Evolutionary conservation across 441 rosid genomes (phyloP), one percentile per base, ranked within the genome.

Genomic region (Gossypium schwendimanii): DNA sequence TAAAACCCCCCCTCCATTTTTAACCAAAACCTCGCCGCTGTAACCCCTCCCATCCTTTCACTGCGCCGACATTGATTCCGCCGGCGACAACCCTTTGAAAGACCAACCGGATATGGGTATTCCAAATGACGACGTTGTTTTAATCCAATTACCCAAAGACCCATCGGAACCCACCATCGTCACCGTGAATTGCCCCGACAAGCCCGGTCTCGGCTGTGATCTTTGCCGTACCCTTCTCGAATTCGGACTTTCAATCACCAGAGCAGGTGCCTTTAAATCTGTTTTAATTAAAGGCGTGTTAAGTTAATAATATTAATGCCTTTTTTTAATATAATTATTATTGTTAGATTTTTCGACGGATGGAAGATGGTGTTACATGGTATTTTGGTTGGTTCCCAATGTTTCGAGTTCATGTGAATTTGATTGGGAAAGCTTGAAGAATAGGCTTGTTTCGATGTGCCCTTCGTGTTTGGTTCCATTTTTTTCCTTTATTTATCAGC

Each of bases 141-240:
- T 85, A 28, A 63, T 87, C 49, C 78, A 81, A 53, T 77, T n/a
- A 7, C 80, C 81, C 1, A 69, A 69, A 67, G 39, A 3, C 71
- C 71, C 80, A 26, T 77, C 77, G 57, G 85, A 81, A 55, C 83
- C 89, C 47, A 78, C 67, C 64, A 79, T 86, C 55, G 76, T 86
- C 72, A 86, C 89, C 74, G 84, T 87, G n/a, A 87, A 86, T 72
- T 87, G 91, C 9, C 89, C 91, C 1, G 89, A 87, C 63, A 86
- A 87, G 74, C 79, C 86, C 1, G 91, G 91, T 59, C 82, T 87
- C 3, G 91, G 91, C 74, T 87, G 88, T 63, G 87, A 86, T 77
- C 84, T 86, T 58, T 84, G 86, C 75, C 69, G 88, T 28, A 86
- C 79, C 75, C 72, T 86, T 70, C 86, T 87, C 78, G 88, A 84